Evolutionary conservation across 257 asterid species (phyloP).

Genomic region (Solanum corneliomulleri): DNA sequence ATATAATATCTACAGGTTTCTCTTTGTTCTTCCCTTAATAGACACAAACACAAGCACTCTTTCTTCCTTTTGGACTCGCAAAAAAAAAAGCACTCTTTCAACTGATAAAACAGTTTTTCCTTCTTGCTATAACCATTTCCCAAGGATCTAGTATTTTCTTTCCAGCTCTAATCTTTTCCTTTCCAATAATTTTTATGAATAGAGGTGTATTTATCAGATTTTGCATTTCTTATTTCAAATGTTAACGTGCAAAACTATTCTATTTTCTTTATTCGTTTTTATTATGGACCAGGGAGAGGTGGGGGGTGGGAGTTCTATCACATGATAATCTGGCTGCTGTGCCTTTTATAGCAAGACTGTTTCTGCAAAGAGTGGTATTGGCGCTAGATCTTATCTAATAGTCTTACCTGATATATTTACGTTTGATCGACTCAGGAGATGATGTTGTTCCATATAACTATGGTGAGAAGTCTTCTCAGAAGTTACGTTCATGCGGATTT

Average conservation of each 20-base stretch:
- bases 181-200: not conserved
- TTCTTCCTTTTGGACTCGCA: not conserved
- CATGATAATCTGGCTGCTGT: not conserved
- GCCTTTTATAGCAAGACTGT: not conserved
- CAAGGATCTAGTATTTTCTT: not conserved
- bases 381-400: not conserved
- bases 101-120: not conserved
- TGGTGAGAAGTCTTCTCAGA: constrained; percentile 56
- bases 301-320: not conserved
- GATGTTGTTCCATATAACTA: constrained; percentile 58
- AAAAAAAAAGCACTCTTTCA: not conserved
- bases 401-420: not conserved
- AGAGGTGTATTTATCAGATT: not conserved
- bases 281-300: no score
- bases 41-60: not conserved
- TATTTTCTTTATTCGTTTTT: not conserved
- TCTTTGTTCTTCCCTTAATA: not conserved
- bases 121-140: not conserved
- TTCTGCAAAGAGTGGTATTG: not conserved
- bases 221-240: not conserved
- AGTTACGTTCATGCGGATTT: constrained; percentile 49
- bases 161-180: not conserved
- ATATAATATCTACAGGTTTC: not conserved
- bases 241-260: not conserved
- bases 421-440: constrained; percentile 46